Evolutionary conservation across 345 rosid genomes (phyloP), one percentile per base, ranked within the genome.

Genomic region (Arabidopsis arenosa): DNA sequence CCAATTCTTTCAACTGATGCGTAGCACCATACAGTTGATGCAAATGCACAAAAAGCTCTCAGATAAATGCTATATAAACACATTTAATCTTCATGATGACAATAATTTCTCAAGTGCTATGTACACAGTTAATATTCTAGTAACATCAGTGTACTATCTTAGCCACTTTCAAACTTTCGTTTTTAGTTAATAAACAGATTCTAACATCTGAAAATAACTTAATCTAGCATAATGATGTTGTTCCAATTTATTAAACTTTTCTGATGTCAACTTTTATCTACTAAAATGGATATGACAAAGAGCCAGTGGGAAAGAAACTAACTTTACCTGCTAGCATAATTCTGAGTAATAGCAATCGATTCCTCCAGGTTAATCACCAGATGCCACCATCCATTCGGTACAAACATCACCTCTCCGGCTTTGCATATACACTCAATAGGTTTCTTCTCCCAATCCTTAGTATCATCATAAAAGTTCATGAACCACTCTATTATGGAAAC

Each of bases 351-450:
- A 23, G 99, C 97, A 63, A 92, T 81, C 3, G 99, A 90, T 58
- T 92, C 99, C 80, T 92, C 99, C 55, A 95, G 73, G 86, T 95
- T 95, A 78, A 95, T 90, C 66, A 92, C 99, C 62, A 95, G 57
- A 86, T 95, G 99, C 99, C 99, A 95, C 99, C 99, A 95, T 71
- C 99, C 99, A 72, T 83, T 87, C 54, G 99, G 99, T 48, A 95
- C 93, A 83, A 95, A 95, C 68, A 95, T 86, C 49, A 92, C 93
- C 79, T 92, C 99, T 73, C 99, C 97, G 0, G 97, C 90, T 85
- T 85, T 92, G 80, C 99, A 95, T 44, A 95, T 72, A 72, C 99
- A 95, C 74, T 95, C 99, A 30, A 88, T 75, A 63, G 99, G 97
- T 69, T 81, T 86, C 89, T 80, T 92, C 66, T 82, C 72, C 97